phyloP scores from a whole-genome alignment of 2,329 filamentous ascomycete genomes.

The Sporothrix brasiliensis region DNA sequence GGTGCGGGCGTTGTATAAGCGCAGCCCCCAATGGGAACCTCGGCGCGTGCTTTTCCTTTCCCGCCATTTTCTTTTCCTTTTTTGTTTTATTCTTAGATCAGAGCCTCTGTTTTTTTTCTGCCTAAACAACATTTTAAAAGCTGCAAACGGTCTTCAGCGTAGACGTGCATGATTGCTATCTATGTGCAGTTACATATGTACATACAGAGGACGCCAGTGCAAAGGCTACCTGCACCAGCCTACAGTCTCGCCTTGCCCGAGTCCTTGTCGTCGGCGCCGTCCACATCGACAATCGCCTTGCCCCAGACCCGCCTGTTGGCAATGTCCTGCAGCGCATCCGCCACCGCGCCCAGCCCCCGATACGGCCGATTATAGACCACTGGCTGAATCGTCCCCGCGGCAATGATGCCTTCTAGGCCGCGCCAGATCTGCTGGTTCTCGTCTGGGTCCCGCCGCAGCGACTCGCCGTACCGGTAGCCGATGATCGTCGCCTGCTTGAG shows the following conservation, averaged over 20 bases:
- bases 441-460: constrained; percentile 52
- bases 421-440: constrained; percentile 55
- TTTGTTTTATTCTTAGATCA: constrained; percentile 23
- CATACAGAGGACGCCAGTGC: not conserved
- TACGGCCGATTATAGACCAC: constrained; percentile 55
- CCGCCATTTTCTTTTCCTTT: not conserved
- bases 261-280: constrained; percentile 30
- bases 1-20: constrained; percentile 19
- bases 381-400: constrained; percentile 53
- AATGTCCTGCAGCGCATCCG: constrained; percentile 55
- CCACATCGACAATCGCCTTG: constrained; percentile 57
- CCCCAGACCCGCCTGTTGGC: constrained; percentile 55
- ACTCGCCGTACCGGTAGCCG: constrained; percentile 63
- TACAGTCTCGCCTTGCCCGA: constrained; percentile 20
- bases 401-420: constrained; percentile 53
- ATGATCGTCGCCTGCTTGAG: constrained; percentile 57
- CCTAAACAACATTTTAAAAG: constrained; percentile 6
- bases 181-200: not conserved
- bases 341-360: constrained; percentile 53
- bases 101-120: not conserved
- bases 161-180: not conserved
- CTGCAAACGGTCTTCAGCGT: not conserved
- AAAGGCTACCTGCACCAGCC: not conserved
- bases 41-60: constrained; percentile 4
- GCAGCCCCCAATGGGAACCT: constrained; percentile 4